Base-by-base conservation (phyloP, 2,329 filamentous ascomycete species). In the Botrytis sinoallii region DNA sequence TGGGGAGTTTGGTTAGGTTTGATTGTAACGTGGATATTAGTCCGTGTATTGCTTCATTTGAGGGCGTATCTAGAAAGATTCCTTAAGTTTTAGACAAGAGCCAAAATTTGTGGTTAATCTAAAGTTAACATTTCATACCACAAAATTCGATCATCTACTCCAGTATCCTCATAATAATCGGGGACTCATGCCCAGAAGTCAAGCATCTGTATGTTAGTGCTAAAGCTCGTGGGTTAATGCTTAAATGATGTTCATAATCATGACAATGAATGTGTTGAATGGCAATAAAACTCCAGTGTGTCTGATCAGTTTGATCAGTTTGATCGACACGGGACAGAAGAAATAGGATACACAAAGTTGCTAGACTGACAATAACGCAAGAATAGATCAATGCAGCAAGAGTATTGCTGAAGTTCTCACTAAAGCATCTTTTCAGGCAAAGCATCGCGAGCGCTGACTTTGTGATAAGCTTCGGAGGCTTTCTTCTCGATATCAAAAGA, bases 1-100 rank as follows among this genome's bases (percentile, higher is more conserved):
- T 70, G 77, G 63, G 79, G 79, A 16, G 76, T 79, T 57, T 80
- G 79, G 79, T 60, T 60, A 35, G 79, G 79, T 3, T 67, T 81
- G 70, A 74, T 79, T 3, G 48, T 77, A 20, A 81, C 78, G 16
- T 81, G 78, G 78, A 57, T 78, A 0, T 63, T 79, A 67, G 79
- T 79, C 1, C 74, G 78, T 60, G 29, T 75, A 16, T 74, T 72
- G 16, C 68, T 79, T 48, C 52, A 72, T 9, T 67, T 77, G 22
- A 73, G 75, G 52, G 66, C 46, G 32, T 29, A 57, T 29, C n/a
- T 32, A 57, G n/a, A 29, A 66, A 70, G 61, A 70, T 46, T 32
- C 52, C 74, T 61, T 75, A 76, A 75, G 38, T 73, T 57, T 38
- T 16, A 57, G 52, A n/a, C 10, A 29, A 25, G 35, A 7, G n/a